Conservation (phyloP, 495 filamentous ascomycete species). For the Penicillium crystallinum region DNA sequence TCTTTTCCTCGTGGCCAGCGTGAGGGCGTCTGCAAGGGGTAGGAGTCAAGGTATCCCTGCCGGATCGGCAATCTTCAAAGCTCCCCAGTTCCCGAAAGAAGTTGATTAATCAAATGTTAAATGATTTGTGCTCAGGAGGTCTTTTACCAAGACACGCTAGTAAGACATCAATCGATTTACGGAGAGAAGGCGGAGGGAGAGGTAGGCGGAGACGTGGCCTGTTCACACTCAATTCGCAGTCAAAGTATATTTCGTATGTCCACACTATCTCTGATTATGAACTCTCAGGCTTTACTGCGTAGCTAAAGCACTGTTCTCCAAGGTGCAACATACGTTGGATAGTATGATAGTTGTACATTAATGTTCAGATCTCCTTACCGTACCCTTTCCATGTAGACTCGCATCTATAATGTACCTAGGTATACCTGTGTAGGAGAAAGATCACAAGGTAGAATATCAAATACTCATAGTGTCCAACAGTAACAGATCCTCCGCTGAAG, state of each 20-base stretch:
- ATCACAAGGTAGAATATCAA: too few species aligned
- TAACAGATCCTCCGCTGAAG: too few species aligned
- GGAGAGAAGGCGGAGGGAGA: background rate
- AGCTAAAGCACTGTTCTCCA: background rate
- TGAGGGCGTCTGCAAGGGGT: constrained; percentile 17
- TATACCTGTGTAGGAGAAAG: too few species aligned
- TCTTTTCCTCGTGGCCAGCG: constrained; percentile 21
- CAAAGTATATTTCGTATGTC: background rate
- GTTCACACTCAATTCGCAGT: background rate
- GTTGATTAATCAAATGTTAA: background rate
- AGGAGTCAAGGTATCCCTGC: constrained; percentile 8
- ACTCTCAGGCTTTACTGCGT: too few species aligned
- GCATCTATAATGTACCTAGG: too few species aligned
- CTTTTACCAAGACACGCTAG: background rate
- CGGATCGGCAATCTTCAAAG: constrained; percentile 13
- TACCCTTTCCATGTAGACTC: too few species aligned
- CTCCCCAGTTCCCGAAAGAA: background rate
- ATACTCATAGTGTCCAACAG: too few species aligned
- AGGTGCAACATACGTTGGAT: too few species aligned
- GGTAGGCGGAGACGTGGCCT: constrained; percentile 9
- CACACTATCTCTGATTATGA: too few species aligned
- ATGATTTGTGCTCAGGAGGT: background rate
- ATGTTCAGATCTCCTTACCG: too few species aligned
- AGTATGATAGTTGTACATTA: too few species aligned
- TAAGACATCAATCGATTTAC: constrained; percentile 1